Evolutionary conservation across 2,329 filamentous ascomycete species (phyloP).

Genomic region (Clarireedia paspali): DNA sequence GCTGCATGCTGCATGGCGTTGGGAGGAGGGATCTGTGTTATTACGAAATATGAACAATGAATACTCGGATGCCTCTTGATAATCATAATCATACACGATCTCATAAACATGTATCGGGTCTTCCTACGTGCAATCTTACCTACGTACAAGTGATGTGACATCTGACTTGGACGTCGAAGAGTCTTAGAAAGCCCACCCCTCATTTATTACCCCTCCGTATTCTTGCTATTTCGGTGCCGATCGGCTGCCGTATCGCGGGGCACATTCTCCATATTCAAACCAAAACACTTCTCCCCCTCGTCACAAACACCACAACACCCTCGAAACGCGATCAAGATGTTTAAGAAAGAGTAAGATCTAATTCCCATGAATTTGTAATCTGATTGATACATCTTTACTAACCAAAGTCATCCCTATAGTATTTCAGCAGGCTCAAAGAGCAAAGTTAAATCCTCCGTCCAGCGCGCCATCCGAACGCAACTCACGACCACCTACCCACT

Average conservation of each 20-base stretch:
- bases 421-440: slow-evolving; percentile 74
- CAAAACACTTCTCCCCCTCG: slow-evolving; percentile 7
- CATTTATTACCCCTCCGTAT: slow-evolving; percentile 5
- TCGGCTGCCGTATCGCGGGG: slow-evolving; percentile 16
- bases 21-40: neutral
- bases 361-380: neutral
- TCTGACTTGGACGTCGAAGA: neutral
- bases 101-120: no score
- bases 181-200: neutral
- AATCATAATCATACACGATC: no score
- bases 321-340: slow-evolving; percentile 50
- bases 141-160: no score
- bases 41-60: no score
- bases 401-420: slow-evolving; percentile 36
- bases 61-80: no score
- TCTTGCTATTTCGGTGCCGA: slow-evolving; percentile 9
- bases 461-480: slow-evolving; percentile 76
- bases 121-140: no score
- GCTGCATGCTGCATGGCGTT: neutral
- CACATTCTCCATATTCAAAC: slow-evolving; percentile 10
- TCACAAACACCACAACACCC: slow-evolving; percentile 5
- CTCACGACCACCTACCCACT: slow-evolving; percentile 80
- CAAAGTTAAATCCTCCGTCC: slow-evolving; percentile 95
- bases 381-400: slow-evolving; percentile 11
- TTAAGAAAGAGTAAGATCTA: slow-evolving; percentile 75